Evolutionary conservation across 2,329 filamentous ascomycete genomes (phyloP).

Genomic region (Incumbomyces lentus): DNA sequence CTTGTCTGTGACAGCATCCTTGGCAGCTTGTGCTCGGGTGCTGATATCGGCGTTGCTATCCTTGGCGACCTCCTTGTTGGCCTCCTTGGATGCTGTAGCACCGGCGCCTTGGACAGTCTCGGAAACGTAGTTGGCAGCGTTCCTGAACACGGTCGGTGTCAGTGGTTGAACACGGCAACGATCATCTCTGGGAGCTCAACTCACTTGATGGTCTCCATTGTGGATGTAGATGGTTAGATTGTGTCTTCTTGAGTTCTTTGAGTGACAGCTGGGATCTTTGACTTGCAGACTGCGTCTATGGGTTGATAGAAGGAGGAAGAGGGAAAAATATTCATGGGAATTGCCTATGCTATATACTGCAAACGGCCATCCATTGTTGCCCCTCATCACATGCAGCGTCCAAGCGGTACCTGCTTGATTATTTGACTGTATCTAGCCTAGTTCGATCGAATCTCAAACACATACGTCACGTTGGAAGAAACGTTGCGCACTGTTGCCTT

Average conservation of each 20-base stretch:
- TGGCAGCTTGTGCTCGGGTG: constrained; percentile 45
- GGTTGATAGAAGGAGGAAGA: not conserved
- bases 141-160: constrained; percentile 25
- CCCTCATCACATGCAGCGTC: too few relatives aligned
- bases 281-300: not conserved
- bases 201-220: constrained; percentile 22
- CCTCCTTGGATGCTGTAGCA: constrained; percentile 52
- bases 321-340: not conserved
- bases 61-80: constrained; percentile 61
- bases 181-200: not conserved
- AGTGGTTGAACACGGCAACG: not conserved
- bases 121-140: constrained; percentile 60
- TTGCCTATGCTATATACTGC: not conserved
- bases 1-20: constrained; percentile 44
- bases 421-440: too few relatives aligned
- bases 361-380: not conserved
- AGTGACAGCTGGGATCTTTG: constrained; percentile 2
- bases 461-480: not conserved
- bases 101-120: constrained; percentile 51
- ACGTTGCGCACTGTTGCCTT: too few relatives aligned
- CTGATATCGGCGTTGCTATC: constrained; percentile 40
- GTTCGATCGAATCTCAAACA: not conserved
- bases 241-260: not conserved
- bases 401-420: too few relatives aligned
- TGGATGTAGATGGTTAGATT: constrained; percentile 7